Conservation (phyloP, 139 green algal species). For the Desmodesmus armatus region DNA sequence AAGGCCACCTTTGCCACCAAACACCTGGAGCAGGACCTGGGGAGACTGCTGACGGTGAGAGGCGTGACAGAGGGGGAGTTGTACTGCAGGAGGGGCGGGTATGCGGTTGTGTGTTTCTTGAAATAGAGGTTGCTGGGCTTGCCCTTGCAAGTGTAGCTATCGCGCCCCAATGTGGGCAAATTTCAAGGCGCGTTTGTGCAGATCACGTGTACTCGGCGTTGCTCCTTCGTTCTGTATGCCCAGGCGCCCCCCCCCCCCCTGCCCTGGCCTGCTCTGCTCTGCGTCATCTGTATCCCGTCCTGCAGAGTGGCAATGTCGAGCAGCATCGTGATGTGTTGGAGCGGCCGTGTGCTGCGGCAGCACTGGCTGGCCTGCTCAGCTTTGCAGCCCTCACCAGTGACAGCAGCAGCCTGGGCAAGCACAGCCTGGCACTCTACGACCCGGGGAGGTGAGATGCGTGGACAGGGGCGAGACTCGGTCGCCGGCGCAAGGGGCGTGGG, state of each 20-base stretch:
- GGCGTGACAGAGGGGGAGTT: too few relatives aligned
- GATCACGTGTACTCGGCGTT: too few relatives aligned
- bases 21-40: conserved; percentile 81
- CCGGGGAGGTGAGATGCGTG: conserved; percentile 68
- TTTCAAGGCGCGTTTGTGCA: neutral
- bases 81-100: too few relatives aligned
- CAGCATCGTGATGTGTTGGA: conserved; percentile 81
- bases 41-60: conserved; percentile 70
- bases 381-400: conserved; percentile 78
- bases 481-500: too few relatives aligned
- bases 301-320: conserved; percentile 71
- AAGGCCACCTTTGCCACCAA: conserved; percentile 73
- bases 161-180: neutral
- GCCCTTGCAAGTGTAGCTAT: neutral
- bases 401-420: conserved; percentile 66
- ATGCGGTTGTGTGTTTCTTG: too few relatives aligned
- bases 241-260: too few relatives aligned
- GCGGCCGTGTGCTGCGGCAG: conserved; percentile 60
- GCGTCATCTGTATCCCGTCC: too few relatives aligned
- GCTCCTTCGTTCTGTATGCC: neutral
- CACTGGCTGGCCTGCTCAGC: conserved; percentile 76
- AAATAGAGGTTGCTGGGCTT: too few relatives aligned
- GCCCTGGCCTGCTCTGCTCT: neutral
- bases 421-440: conserved; percentile 80
- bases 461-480: too few relatives aligned